Percentiles rank a stretch among this genome's conserved stretches.
Evolutionary conservation across 192 early-diverging fungal genomes (phyloP).

Genomic region (Phlyctochytrium arcticum): DNA sequence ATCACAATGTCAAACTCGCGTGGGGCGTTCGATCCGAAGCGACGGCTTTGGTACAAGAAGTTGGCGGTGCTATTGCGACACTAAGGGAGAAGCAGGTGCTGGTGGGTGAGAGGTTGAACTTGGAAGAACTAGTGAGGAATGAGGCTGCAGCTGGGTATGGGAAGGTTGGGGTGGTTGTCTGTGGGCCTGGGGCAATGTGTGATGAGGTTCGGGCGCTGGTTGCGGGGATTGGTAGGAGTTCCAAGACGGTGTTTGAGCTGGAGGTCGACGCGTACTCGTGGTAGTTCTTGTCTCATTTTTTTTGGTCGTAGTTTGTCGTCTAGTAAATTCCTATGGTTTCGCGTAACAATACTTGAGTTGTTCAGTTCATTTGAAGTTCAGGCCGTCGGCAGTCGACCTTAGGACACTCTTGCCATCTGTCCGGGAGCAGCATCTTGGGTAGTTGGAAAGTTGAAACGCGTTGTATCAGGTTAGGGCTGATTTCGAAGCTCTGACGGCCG

Average conservation of each 20-base stretch:
- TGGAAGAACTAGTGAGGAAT: neutral
- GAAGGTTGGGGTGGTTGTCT: neutral
- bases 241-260: neutral
- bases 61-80: neutral
- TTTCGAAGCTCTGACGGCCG: too few species aligned
- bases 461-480: too few species aligned
- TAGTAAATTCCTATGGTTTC: too few species aligned
- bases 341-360: too few species aligned
- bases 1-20: slow-evolving; percentile 2
- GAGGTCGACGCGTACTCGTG: neutral
- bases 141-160: neutral
- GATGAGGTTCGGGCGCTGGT: neutral
- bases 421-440: too few species aligned
- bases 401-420: too few species aligned
- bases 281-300: too few species aligned
- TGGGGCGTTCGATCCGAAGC: neutral
- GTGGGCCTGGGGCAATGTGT: neutral
- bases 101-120: slow-evolving; percentile 6
- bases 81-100: slow-evolving; percentile 1
- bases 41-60: neutral
- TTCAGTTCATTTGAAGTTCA: too few species aligned
- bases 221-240: neutral
- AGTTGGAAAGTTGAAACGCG: too few species aligned
- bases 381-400: too few species aligned
- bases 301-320: too few species aligned